Evolutionary conservation across 352 stramenopile genomes (phyloP), one percentile per base, ranked within the genome.

Genomic region (Globisporangium irregulare): DNA sequence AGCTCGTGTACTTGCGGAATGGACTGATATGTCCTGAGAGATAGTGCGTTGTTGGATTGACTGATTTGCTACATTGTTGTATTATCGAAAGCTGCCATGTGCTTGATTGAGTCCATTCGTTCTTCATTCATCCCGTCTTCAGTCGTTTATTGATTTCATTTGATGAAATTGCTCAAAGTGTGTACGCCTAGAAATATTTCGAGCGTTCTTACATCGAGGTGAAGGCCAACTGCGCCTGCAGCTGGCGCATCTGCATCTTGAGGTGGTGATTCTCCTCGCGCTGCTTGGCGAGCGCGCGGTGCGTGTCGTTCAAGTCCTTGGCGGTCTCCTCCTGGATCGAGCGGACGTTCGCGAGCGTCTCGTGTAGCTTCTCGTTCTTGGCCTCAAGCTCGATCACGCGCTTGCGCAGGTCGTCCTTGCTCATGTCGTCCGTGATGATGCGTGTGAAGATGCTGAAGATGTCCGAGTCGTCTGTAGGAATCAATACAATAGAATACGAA

Each of bases 401-500:
- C 53, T 67, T 59, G 57, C 82, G 84, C 43, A 94, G 71, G 64
- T 90, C 81, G 62, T 90, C 83, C 59, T 92, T 89, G 70, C 76
- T 82, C 87, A 94, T 94, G 62, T 80, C 76, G 41, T 93, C 77
- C 46, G 84, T 91, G 78, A 94, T 94, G 72, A 93, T 89, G 59
- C 73, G 81, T 67, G 82, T 89, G 70, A 94, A 94, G 71, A 94
- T 91, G 66, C 73, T 81, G 61, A 94, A 94, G 64, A 94, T 87
- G 62, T 93, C 86, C 62, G 84, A 87, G 41, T 89, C 79, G 67
- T 93, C 84, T 92, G 67, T 55, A 22, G 43, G 43, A 64, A 57
- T 7, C 22, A 46, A 43, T 43, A 18, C 5, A 41, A 38, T 20
- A 48, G 20, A n/a, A 67, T 14, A 50, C 32, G 24, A 34, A 25